Evolutionary conservation across 495 filamentous ascomycete genomes (phyloP).

Genomic region (Xylaria cubensis): DNA sequence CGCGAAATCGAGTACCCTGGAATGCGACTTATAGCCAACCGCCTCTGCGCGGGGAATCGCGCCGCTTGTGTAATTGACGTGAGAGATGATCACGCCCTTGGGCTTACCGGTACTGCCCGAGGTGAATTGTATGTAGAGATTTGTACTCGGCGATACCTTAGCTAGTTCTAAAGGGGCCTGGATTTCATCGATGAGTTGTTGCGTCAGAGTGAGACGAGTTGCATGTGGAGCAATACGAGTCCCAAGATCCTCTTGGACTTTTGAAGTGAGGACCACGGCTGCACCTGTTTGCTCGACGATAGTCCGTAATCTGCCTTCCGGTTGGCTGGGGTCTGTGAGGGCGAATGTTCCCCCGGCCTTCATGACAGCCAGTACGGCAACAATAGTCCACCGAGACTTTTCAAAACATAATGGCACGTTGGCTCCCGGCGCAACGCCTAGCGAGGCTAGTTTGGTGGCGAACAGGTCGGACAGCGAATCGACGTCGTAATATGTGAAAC

Average conservation of each 20-base stretch:
- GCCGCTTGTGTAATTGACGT: conserved; percentile 51
- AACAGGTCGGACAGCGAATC: conserved; percentile 55
- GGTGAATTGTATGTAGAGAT: conserved; percentile 54
- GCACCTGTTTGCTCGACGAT: conserved; percentile 61
- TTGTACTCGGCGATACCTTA: conserved; percentile 35
- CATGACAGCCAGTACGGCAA: conserved; percentile 60
- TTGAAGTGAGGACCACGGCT: conserved; percentile 61
- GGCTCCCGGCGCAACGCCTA: conserved; percentile 54
- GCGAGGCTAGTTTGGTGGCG: conserved; percentile 48
- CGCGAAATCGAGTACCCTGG: conserved; percentile 57
- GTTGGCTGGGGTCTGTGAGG: conserved; percentile 50
- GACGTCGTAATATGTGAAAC: conserved; percentile 62
- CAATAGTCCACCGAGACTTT: conserved; percentile 60
- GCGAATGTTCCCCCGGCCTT: conserved; percentile 57
- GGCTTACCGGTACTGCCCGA: conserved; percentile 58
- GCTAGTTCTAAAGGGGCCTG: conserved; percentile 32
- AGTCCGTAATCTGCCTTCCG: conserved; percentile 56
- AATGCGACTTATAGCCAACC: conserved; percentile 47
- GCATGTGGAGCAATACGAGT: conserved; percentile 37
- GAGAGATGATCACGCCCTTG: conserved; percentile 53
- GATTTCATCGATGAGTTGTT: conserved; percentile 23
- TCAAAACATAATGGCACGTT: conserved; percentile 62
- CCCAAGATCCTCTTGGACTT: conserved; percentile 40
- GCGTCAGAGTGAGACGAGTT: conserved; percentile 34
- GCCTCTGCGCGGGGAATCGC: conserved; percentile 48